Evolutionary conservation across 495 filamentous ascomycete species (phyloP).

Genomic region (Oidiodendron maius): DNA sequence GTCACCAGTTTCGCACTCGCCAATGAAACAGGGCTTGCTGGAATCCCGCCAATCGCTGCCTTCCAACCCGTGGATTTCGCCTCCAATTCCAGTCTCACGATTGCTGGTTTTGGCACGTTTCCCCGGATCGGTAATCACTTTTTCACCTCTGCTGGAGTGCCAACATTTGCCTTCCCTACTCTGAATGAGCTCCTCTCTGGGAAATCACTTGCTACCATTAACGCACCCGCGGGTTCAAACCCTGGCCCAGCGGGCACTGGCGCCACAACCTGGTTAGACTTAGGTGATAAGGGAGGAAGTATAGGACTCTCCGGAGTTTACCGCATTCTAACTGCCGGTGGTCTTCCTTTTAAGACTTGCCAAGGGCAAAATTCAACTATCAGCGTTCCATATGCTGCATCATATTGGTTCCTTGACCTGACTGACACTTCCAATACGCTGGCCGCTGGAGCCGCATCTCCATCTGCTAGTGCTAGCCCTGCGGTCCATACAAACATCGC

Average conservation of each 20-base stretch:
- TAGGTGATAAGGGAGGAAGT: not conserved
- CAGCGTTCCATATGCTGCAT: too few species aligned
- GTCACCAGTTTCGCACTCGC: not conserved
- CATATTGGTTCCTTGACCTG: too few species aligned
- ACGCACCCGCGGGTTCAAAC: not conserved
- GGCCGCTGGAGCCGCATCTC: too few species aligned
- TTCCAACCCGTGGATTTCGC: not conserved
- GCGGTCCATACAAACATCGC: too few species aligned
- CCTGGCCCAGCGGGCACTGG: not conserved
- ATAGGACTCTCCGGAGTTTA: not conserved
- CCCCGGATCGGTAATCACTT: constrained; percentile 1
- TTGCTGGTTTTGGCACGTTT: not conserved
- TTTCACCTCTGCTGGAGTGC: not conserved
- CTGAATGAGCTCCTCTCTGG: not conserved
- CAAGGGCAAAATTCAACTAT: too few species aligned
- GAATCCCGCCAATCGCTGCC: not conserved
- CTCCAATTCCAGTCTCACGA: not conserved
- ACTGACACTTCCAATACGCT: too few species aligned
- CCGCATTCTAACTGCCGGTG: not conserved
- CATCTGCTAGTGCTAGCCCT: too few species aligned
- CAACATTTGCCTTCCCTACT: not conserved
- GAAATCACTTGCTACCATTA: not conserved
- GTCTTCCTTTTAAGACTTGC: too few species aligned
- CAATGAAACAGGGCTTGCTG: not conserved
- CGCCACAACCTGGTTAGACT: not conserved